These are phyloP conservation scores for Davidsoniella australis DNA, from an alignment of 2,329 filamentous ascomycete genomes.

Conservation along the genomic window DNA sequence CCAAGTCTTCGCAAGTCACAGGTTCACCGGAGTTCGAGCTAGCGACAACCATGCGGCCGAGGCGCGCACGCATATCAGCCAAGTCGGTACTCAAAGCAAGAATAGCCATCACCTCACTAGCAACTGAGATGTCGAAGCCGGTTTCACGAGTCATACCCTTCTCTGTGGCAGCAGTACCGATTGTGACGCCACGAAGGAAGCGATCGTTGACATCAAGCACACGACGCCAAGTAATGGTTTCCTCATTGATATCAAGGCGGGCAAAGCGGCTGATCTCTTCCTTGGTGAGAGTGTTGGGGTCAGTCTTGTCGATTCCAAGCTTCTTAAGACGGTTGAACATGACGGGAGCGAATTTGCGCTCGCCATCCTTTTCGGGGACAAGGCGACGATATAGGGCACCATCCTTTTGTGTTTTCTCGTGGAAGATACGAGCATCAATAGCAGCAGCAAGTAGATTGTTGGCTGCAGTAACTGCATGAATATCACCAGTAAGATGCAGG, in stretches of 20 bases:
- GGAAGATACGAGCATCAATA: conserved; percentile 96
- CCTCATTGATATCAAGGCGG: conserved; percentile 88
- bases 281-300: conserved; percentile 75
- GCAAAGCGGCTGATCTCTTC: conserved; percentile 82
- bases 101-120: conserved; percentile 96
- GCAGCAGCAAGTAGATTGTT: conserved; percentile 95
- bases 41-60: conserved; percentile 90
- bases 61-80: conserved; percentile 75
- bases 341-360: conserved; percentile 68
- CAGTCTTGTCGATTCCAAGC: conserved; percentile 86
- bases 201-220: conserved; percentile 96
- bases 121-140: conserved; percentile 94
- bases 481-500: conserved; percentile 90
- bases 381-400: conserved; percentile 72
- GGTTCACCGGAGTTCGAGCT: conserved; percentile 73
- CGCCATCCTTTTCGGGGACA: conserved; percentile 78
- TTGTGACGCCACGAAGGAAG: conserved; percentile 73
- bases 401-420: conserved; percentile 90
- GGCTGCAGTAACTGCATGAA: conserved; percentile 89
- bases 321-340: conserved; percentile 92
- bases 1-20: conserved; percentile 90
- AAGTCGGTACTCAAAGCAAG: conserved; percentile 81
- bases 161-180: conserved; percentile 78
- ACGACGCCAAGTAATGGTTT: conserved; percentile 92
- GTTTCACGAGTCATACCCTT: conserved; percentile 78